Evolutionary conservation across 23 red algal species (phyloP).

Genomic region (Gracilariopsis chorda): DNA sequence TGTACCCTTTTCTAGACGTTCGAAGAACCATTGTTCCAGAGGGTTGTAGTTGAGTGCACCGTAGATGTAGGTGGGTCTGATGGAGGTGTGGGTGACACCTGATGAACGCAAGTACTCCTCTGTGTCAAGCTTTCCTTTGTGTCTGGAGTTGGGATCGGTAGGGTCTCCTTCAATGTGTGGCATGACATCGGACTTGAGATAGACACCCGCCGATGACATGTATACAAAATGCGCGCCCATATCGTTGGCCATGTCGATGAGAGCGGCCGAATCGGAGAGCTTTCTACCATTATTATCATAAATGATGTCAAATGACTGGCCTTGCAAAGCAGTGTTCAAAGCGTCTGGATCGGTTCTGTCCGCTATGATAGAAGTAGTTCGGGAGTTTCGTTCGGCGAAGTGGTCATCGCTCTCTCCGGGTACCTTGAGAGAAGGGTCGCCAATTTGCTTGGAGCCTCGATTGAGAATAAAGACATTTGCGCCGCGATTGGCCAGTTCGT

Average conservation of each 20-base stretch:
- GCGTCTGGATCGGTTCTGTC: constrained; percentile 79
- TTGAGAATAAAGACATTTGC: constrained; percentile 88
- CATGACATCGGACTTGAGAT: constrained; percentile 83
- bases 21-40: constrained; percentile 97
- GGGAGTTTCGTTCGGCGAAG: constrained; percentile 63
- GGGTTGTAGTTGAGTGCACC: constrained; percentile 98
- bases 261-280: constrained; percentile 70
- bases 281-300: constrained; percentile 93
- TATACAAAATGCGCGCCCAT: constrained; percentile 92
- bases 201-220: constrained; percentile 97
- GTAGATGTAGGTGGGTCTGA: constrained; percentile 99
- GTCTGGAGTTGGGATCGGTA: constrained; percentile 78
- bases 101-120: constrained; percentile 74
- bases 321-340: constrained; percentile 17
- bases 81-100: constrained; percentile 78
- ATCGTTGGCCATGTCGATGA: constrained; percentile 52
- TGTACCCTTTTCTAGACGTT: constrained; percentile 78
- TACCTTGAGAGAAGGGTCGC: constrained; percentile 63
- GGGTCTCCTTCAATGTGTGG: constrained; percentile 94
- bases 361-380: constrained; percentile 64
- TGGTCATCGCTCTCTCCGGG: constrained; percentile 78
- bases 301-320: constrained; percentile 78
- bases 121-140: constrained; percentile 94
- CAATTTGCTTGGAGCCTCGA: constrained; percentile 63
- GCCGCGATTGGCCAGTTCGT: constrained; percentile 78